Base-by-base conservation (phyloP, 2,329 filamentous ascomycete genomes). In the Cercospora janseana region DNA sequence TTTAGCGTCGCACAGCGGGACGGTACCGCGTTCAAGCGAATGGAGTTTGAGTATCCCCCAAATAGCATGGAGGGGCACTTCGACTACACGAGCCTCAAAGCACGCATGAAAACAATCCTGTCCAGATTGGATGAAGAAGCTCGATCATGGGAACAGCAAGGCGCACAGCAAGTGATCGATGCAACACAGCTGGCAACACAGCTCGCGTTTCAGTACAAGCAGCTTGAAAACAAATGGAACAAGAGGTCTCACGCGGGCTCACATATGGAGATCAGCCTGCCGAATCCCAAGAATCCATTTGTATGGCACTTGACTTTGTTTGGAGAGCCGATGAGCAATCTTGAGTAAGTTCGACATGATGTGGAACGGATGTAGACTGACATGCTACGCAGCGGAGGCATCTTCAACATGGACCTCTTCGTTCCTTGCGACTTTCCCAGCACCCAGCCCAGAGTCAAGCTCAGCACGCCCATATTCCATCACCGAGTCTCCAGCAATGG, bases 21-120 rank as follows among this genome's bases (percentile, higher is more conserved):
- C 52, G 79, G 81, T 2, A 72, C 81, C 28, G 55, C 66, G 0
- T 97, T 98, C 63, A 69, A 74, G n/a, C 79, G 79, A 43, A 95
- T 95, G 88, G 88, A 89, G 0, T 98, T 98, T 59, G 93, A 98
- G 66, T 79, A 80, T 32, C 64, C 67, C 0, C 80, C 75, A 52
- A 98, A 97, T 65, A 74, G 73, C 2, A 97, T 97, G 92, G 82
- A 87, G 15, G 93, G 93, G 1, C 81, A 79, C 42, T 97, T 93
- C 73, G 80, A 90, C 63, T 97, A 95, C 63, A 75, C 79, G 0
- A 80, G 85, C 40, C 77, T 98, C 9, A 83, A 86, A 61, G 73
- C 75, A 52, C 82, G 92, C 4, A 70, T 97, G 24, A 73, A 75
- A 13, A 75, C 74, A 20, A 83, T 97, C 65, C 87, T 86, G 64